Base-by-base conservation (phyloP, 345 rosid genomes). In the Rhodamnia rubescens region DNA sequence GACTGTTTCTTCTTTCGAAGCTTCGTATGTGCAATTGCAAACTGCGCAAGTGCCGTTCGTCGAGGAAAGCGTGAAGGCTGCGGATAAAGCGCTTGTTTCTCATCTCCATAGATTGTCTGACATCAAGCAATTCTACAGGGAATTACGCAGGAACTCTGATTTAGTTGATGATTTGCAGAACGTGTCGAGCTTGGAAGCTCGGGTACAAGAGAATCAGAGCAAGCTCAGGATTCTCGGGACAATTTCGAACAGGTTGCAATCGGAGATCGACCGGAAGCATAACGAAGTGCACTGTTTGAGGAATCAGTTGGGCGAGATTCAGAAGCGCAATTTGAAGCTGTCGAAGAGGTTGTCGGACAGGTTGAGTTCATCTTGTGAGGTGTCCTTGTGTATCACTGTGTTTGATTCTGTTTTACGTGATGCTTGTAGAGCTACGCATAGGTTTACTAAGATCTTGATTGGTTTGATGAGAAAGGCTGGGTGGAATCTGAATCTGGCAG, bases 161-260 rank as follows among this genome's bases (percentile, higher is more conserved):
- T 88, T 89, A 59, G 92, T 78, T 22, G 58, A 74, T 6, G 93
- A 86, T 89, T 91, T 93, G 85, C 85, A 89, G 2, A 61, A 94
- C 89, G 94, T 95, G 88, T 96, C 99, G 47, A 92, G 93, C 64
- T 92, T 95, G 88, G 99, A 97, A 84, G 98, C 97, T 89, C 93
- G 90, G 56, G 99, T 97, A 20, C 94, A 93, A 74, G 98, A 97
- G 91, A 96, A 97, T 87, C 99, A 97, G 86, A 96, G 97, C 95
- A 96, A 95, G 93, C 92, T 97, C 85, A 90, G 99, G 81, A 91
- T 94, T 74, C 86, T 97, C 56, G 96, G 88, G 86, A 93, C 91
- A 5, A 91, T 95, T 26, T 95, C 98, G 0, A 91, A 95, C 84
- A 93, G 95, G 55, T 90, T 96, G 85, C 99, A 97, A 88, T 93